Conservation (phyloP, 345 rosid genomes). For the Mallotus nudiflorus region DNA sequence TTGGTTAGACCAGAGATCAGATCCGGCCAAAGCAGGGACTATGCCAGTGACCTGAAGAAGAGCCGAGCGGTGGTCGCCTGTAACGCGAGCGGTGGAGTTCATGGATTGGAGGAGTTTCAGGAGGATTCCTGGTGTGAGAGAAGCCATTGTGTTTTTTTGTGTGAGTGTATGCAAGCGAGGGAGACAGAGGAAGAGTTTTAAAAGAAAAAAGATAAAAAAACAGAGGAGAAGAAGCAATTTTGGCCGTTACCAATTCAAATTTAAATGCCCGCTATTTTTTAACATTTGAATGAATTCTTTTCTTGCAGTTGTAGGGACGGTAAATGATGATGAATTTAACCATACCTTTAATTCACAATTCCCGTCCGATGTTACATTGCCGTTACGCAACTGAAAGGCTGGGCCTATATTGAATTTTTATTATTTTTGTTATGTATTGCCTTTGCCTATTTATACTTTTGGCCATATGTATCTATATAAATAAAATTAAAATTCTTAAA, state of each 20-base stretch:
- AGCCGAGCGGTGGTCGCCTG: slow-evolving; percentile 97
- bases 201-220: slow-evolving; percentile 7
- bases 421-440: too few relatives aligned
- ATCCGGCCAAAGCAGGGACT: slow-evolving; percentile 88
- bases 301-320: slow-evolving; percentile 19
- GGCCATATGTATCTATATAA: too few relatives aligned
- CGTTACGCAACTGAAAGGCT: background rate
- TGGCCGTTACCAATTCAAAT: slow-evolving; percentile 67
- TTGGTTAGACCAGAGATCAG: slow-evolving; percentile 91
- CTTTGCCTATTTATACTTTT: too few relatives aligned
- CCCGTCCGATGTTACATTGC: background rate
- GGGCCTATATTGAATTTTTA: too few relatives aligned
- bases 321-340: too few relatives aligned
- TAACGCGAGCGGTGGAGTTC: slow-evolving; percentile 73
- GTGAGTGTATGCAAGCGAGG: background rate
- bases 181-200: background rate
- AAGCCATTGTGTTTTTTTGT: slow-evolving; percentile 52
- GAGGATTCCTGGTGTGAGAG: slow-evolving; percentile 78
- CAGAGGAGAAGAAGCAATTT: background rate
- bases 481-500: too few relatives aligned
- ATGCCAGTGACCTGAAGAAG: slow-evolving; percentile 87
- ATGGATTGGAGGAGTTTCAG: slow-evolving; percentile 88
- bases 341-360: background rate
- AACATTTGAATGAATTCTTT: slow-evolving; percentile 15
- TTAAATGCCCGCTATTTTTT: slow-evolving; percentile 33